Base-by-base conservation (phyloP, 1,139 yeast genomes). In the Suhomyces terraborum region DNA sequence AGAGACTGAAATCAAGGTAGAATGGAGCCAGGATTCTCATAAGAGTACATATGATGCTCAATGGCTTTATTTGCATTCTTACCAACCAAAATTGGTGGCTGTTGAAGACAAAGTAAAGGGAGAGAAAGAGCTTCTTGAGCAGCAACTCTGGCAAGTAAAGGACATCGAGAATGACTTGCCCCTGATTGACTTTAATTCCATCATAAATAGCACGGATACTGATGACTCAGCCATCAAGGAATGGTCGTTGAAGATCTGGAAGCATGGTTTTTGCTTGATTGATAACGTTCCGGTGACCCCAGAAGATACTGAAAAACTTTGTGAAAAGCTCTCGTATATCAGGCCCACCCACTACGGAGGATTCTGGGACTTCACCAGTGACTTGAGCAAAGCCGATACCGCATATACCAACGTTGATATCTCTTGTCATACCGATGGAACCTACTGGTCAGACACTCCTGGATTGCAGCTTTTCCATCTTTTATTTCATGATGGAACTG, bases 311-410 rank as follows among this genome's bases (percentile, higher is more conserved):
- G 75, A 82, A 53, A 63, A 64, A 46, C 68, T 84, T 41, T 77
- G 83, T 44, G 81, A 81, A 49, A 66, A 79, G 51, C 72, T 84
- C 47, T 75, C 82, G 41, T 82, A 80, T 56, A 77, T 84, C 42
- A 67, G 87, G 29, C 84, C 83, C 17, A 84, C 93, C 2, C 91
- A 84, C 59, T 84, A 84, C 49, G 91, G 89, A 12, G 89, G 88
- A 4, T 84, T 84, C 61, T 84, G 91, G 89, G 89, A 83, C 53
- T 84, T 84, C 58, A 84, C 91, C 17, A 76, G 88, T 10, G 88
- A 84, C 56, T 66, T 84, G 54, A 73, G 83, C 33, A 82, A 80
- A 63, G 79, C 80, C 42, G 93, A 84, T 56, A 82, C 88, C 3
- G 93, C 91, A 2, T 84, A 84, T 57, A 83, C 89, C 18, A 81